These are phyloP conservation scores for Mortierella sp. DNA, from an alignment of 371 early-diverging fungal species.

Conservation along the genomic window DNA sequence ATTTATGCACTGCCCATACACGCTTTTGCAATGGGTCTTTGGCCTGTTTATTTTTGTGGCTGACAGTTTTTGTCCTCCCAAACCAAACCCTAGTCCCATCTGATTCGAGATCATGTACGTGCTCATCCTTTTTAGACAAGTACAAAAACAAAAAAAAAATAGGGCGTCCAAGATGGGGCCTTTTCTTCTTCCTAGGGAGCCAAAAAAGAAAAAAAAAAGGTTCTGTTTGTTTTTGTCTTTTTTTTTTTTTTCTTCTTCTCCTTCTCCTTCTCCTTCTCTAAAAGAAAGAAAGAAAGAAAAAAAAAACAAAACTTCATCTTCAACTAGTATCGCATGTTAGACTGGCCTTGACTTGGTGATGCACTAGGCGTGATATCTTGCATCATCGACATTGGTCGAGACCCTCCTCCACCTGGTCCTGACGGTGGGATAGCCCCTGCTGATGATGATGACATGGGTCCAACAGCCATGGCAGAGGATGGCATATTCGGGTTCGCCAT, in stretches of 20 bases:
- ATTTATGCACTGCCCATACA: neutral
- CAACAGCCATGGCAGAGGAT: neutral
- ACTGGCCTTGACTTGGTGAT: constrained; percentile 39
- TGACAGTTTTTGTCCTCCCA: neutral
- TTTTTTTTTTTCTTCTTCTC: neutral
- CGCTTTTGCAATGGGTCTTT: neutral
- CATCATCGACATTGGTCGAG: constrained; percentile 47
- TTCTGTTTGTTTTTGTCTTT: neutral
- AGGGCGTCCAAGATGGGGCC: neutral
- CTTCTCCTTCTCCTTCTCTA: neutral
- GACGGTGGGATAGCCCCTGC: constrained; percentile 11
- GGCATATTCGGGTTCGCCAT: constrained; percentile 44
- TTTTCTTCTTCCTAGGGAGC: neutral
- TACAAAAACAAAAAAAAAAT: constrained; percentile 2
- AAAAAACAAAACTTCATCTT: neutral
- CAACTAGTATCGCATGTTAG: constrained; percentile 21
- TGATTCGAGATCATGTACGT: too few relatives aligned
- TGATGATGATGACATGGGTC: neutral
- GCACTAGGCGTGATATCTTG: constrained; percentile 46
- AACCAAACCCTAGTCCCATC: too few relatives aligned
- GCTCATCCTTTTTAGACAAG: too few relatives aligned
- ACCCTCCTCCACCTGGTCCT: constrained; percentile 17
- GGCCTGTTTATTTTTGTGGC: neutral
- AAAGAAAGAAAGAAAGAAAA: neutral
- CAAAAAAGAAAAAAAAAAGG: constrained; percentile 1